These are phyloP conservation scores for Stephania cephalantha DNA, from an alignment of 164 flowering plant genomes.

Conservation along the genomic window DNA sequence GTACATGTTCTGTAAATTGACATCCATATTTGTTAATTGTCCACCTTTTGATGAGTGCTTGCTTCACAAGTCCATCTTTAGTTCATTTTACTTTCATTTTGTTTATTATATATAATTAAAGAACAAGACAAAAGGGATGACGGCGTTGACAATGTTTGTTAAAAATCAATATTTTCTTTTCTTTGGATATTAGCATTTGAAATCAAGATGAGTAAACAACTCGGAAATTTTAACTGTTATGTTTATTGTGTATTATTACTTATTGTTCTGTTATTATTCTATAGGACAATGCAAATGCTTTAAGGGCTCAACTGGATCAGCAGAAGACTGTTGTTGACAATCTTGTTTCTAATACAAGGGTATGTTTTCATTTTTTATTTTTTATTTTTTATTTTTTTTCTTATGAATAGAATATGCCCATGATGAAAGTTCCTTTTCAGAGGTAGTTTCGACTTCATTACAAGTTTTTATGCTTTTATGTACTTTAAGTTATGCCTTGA, in stretches of 20 bases:
- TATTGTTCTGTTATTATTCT: conserved; percentile 1
- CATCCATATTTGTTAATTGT: background rate
- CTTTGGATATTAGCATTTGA: background rate
- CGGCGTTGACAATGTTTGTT: background rate
- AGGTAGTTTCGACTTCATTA: background rate
- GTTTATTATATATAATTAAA: background rate
- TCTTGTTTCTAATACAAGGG: conserved; percentile 85
- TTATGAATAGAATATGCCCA: background rate
- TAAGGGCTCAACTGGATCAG: conserved; percentile 83
- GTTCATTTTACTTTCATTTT: background rate
- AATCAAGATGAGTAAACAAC: background rate
- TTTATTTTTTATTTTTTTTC: too few relatives aligned
- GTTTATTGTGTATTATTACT: background rate
- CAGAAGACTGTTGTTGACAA: conserved; percentile 70
- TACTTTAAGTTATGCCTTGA: too few relatives aligned
- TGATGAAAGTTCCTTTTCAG: background rate
- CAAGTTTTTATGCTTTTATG: background rate
- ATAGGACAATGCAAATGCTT: conserved; percentile 75
- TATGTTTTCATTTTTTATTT: conserved; percentile 21
- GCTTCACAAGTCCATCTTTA: background rate
- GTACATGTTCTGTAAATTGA: background rate
- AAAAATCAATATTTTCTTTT: background rate
- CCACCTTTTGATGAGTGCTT: background rate
- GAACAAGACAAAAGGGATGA: background rate
- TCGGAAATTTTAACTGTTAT: background rate